Evolutionary conservation across 192 early-diverging fungal genomes (phyloP).

Genomic region (Allomyces macrogynus): DNA sequence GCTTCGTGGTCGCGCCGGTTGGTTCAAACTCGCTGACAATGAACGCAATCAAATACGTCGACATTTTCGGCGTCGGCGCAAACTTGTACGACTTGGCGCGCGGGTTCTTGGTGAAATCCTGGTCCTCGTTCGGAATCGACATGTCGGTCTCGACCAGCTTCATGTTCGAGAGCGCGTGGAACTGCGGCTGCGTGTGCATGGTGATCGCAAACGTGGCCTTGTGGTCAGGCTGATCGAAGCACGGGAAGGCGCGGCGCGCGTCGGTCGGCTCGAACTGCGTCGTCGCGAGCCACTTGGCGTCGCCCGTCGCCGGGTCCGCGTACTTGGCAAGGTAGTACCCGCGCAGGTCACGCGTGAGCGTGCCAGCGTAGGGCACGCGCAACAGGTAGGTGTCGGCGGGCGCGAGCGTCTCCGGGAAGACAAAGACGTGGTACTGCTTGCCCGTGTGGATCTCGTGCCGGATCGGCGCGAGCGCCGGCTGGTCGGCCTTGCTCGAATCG

Average conservation of each 20-base stretch:
- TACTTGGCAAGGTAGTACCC: conserved; percentile 1
- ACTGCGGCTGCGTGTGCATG: conserved; percentile 14
- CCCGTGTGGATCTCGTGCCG: not conserved
- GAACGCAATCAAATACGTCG: conserved; percentile 21
- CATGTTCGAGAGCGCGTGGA: conserved; percentile 32
- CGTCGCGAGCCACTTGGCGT: not conserved
- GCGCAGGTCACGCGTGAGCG: not conserved
- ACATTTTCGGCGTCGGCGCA: conserved; percentile 1
- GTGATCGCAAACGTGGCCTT: conserved; percentile 32
- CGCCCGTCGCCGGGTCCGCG: not conserved
- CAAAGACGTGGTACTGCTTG: not conserved
- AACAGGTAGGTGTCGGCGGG: not conserved
- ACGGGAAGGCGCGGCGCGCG: conserved; percentile 17
- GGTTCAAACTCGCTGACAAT: conserved; percentile 26
- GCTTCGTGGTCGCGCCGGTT: conserved; percentile 13
- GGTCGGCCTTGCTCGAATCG: not conserved
- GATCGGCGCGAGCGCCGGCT: not conserved
- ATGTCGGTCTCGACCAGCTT: conserved; percentile 9
- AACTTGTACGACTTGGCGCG: conserved; percentile 14
- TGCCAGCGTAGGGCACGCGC: not conserved
- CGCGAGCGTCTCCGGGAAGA: not conserved
- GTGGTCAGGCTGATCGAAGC: conserved; percentile 22
- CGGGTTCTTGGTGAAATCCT: conserved; percentile 16
- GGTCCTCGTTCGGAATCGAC: conserved; percentile 9
- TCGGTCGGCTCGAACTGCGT: conserved; percentile 22